Evolutionary conservation across 208 protist genomes (phyloP).

Genomic region (Polymyxa betae): DNA sequence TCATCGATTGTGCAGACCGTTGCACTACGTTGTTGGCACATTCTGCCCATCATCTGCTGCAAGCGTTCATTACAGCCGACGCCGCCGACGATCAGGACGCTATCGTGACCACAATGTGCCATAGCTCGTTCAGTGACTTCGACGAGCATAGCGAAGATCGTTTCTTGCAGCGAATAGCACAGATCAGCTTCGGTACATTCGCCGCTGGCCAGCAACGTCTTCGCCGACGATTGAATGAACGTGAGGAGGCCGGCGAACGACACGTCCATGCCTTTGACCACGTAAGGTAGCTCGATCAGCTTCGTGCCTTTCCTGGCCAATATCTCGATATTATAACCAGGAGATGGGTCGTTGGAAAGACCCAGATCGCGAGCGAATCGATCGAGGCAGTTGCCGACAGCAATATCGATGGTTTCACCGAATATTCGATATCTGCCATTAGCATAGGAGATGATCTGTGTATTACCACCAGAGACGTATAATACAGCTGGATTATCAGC

Average conservation of each 20-base stretch:
- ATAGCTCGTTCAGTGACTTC: conserved; percentile 99
- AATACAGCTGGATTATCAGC: conserved; percentile 93
- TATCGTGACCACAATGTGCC: conserved; percentile 88
- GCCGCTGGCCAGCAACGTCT: conserved; percentile 68
- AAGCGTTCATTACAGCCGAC: conserved; percentile 96
- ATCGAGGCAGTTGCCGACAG: conserved; percentile 94
- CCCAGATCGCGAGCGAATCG: conserved; percentile 87
- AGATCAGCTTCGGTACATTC: conserved; percentile 88
- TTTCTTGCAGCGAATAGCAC: conserved; percentile 98
- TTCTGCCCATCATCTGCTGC: conserved; percentile 87
- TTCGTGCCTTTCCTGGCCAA: conserved; percentile 81
- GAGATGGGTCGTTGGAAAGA: conserved; percentile 96
- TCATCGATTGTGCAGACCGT: conserved; percentile 65
- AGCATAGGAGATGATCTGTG: conserved; percentile 93
- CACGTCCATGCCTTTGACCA: conserved; percentile 85
- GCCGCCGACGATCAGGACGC: conserved; percentile 98
- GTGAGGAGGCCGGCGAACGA: conserved; percentile 71
- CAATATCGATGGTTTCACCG: conserved; percentile 99
- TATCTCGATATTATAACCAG: conserved; percentile 99
- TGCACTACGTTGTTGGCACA: conserved; percentile 58
- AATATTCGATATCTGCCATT: conserved; percentile 94
- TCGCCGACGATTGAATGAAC: conserved; percentile 41
- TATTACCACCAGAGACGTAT: conserved; percentile 99
- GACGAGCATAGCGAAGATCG: conserved; percentile 95
- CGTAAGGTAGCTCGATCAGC: conserved; percentile 93